Evolutionary conservation across 176 grass and related monocot genomes (phyloP), one percentile per base, ranked within the genome.

Genomic region (Aechmea fasciata): DNA sequence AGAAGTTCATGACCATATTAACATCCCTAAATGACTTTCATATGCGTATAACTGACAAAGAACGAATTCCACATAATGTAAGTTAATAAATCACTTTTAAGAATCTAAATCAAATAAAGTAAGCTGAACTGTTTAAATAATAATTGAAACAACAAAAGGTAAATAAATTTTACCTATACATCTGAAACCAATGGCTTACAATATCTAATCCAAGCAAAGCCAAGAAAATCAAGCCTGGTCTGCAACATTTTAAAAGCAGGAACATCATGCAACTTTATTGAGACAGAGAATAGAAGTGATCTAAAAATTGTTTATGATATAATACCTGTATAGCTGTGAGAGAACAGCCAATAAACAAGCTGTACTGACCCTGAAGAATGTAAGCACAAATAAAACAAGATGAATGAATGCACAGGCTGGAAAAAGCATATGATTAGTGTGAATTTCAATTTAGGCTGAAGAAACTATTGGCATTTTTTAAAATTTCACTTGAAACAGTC

Each of bases 121-220:
- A 22, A 18, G 10, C 55, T 18, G 9, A 61, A 61, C 17, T 61
- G 11, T 0, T 61, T 18, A n/a, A 22, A 61, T 61, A 22, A 81
- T 13, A 22, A 83, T 70, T 2, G 49, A 17, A 57, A 7, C 4
- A 78, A 17, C 64, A 28, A 64, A 69, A 55, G 69, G 64, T 13
- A 19, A 12, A 15, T 5, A 81, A 57, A 76, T 70, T 57, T 69
- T 79, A 97, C 93, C 89, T 92, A 67, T 97, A 87, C 84, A 97
- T 97, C 83, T 92, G 93, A 80, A 97, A 78, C 93, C 89, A 97
- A 50, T 97, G 93, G 77, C 93, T 97, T 25, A 73, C 80, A 78
- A 97, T 97, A 76, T 97, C 93, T 77, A 97, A 85, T 50, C 79
- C 86, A 79, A 92, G 93, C 23, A 97, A 78, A 23, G 85, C 67